Evolutionary conservation across 2,329 filamentous ascomycete species (phyloP).

Genomic region (Periconia sp.): DNA sequence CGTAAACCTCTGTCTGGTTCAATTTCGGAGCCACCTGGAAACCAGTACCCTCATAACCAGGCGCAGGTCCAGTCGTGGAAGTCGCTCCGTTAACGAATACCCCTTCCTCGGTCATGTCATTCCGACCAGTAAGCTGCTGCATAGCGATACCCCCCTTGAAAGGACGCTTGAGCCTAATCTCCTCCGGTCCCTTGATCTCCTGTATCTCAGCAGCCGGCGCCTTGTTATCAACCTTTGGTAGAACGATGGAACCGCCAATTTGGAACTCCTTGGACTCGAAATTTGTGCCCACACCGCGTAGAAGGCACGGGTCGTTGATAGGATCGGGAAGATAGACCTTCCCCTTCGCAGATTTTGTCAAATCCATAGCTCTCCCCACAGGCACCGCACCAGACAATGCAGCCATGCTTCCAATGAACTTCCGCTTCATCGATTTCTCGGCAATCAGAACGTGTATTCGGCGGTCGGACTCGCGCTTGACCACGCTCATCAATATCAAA

Average conservation of each 20-base stretch:
- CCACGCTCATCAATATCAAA: constrained; percentile 87
- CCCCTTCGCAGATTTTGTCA: constrained; percentile 78
- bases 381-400: constrained; percentile 86
- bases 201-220: constrained; percentile 84
- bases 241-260: constrained; percentile 78
- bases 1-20: constrained; percentile 91
- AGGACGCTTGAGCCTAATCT: constrained; percentile 84
- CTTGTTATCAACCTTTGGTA: constrained; percentile 82
- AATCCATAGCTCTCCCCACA: constrained; percentile 91
- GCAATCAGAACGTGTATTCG: constrained; percentile 93
- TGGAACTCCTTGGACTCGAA: constrained; percentile 67
- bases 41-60: constrained; percentile 73
- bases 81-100: constrained; percentile 63
- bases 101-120: constrained; percentile 72
- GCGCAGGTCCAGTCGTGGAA: constrained; percentile 58
- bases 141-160: constrained; percentile 80
- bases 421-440: constrained; percentile 90
- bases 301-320: constrained; percentile 78
- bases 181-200: constrained; percentile 78
- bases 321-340: constrained; percentile 90
- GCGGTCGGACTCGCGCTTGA: constrained; percentile 84
- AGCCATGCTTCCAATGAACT: constrained; percentile 87
- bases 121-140: constrained; percentile 80
- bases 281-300: constrained; percentile 80
- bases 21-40: constrained; percentile 93